Base-by-base conservation (phyloP, 495 filamentous ascomycete species). In the Aspergillus leporis region DNA sequence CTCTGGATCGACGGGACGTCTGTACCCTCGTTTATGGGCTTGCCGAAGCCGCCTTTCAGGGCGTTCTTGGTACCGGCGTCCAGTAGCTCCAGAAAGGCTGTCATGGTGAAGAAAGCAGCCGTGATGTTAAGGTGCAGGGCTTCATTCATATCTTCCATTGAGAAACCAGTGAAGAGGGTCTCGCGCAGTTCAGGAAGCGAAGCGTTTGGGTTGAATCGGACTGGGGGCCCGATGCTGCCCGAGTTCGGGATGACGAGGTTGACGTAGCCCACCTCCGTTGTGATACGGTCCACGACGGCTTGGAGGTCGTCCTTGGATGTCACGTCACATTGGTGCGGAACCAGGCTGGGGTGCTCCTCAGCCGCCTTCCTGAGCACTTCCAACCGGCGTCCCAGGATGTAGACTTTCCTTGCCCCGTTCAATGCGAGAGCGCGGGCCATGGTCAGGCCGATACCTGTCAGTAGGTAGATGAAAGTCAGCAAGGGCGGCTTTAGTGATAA, bases 231-330 rank as follows among this genome's bases (percentile, higher is more conserved):
- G 40, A 58, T 58, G 30, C 9, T 78, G 25, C 87, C 88, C 2
- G 85, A 81, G 71, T 90, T 91, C 62, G 84, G 83, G 32, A 89
- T 76, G 1, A 90, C 66, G 22, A 90, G 66, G 66, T 91, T 87
- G 25, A 90, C 72, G 59, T 74, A 76, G 43, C 78, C 78, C 2
- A 65, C 62, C 14, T 80, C 77, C 8, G 57, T 21, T 40, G 67
- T 61, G 60, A 81, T 65, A 1, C 61, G 65, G 5, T 66, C 66
- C 2, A 66, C 77, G 3, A 65, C 59, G 1, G 63, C 36, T 22
- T 69, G 58, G 34, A 81, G 68, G 22, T 65, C 66, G 9, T 65
- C 58, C 53, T 78, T 77, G 23, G 73, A 75, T 10, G 78, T 75
- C 4, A 79, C 74, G 59, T 82, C 79, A 43, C 68, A 12, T 66